Base-by-base conservation (phyloP, 1,284 basidiomycete genomes). In the Sanguinoderma infundibulare region DNA sequence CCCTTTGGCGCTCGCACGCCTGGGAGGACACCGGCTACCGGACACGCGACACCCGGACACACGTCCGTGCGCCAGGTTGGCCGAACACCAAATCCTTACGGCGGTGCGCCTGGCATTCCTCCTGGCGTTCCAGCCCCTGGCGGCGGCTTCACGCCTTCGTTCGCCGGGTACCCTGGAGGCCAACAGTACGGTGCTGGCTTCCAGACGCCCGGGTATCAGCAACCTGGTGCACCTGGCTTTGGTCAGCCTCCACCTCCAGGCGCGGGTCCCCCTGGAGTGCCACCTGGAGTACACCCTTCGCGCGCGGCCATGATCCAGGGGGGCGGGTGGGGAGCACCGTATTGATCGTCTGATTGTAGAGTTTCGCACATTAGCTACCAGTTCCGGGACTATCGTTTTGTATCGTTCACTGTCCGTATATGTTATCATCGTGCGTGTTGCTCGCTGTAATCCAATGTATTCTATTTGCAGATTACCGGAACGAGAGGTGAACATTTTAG, bases 1-100 rank as follows among this genome's bases (percentile, higher is more conserved):
- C 93, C 94, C 0, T 94, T 87, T 62, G 89, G 83, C 55, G 88
- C 83, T n/a, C 84, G 91, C 52, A 94, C 92, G 9, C 92, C 92
- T 51, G 92, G 83, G 14, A 82, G 90, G 40, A 84, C 83, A 28
- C 86, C 87, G 15, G 78, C 75, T 2, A 67, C 77, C 24, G 91
- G 91, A 15, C 85, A 88, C 67, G 82, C 85, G 24, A 93, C 91
- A 4, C 90, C 92, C 17, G 90, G 91, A 2, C 88, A 86, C 69
- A 79, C 86, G 76, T 93, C 91, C 24, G 81, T 89, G 47, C 89
- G 90, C 52, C 87, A 90, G 68, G 73, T 81, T 38, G 83, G 81
- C n/a, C 82, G 86, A 44, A 91, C 90, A 47, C 90, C 91, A 15
- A 92, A 93, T 68, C 89, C 91, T 1, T 91, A 91, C 68, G 83